Base-by-base conservation (phyloP, 2,329 filamentous ascomycete species). In the Neurospora crassa region DNA sequence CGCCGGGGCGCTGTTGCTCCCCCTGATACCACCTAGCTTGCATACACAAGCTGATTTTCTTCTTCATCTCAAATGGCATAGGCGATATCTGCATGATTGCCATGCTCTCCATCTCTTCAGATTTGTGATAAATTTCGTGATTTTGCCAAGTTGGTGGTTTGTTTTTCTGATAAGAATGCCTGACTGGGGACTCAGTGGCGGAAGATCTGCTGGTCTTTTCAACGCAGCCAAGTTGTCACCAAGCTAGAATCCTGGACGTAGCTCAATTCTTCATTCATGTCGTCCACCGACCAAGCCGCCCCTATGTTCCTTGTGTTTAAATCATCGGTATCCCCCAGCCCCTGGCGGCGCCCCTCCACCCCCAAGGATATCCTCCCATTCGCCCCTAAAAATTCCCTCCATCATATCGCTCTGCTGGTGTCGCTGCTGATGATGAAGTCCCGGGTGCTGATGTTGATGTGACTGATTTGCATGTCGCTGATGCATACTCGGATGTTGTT, bases 321-420 rank as follows among this genome's bases (percentile, higher is more conserved):
- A 18, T 63, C 29, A 63, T 29, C 53, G 53, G 29, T 63, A 63
- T 1, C 47, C 47, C 7, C 24, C 53, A 16, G 29, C 53, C 6
- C 53, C 53, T 7, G 53, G 53, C 14, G 53, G 53, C 53, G 53
- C 14, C 8, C 53, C 53, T 34, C 53, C 53, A 18, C 24, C 14
- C 29, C 82, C 82, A 76, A 85, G 83, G 74, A 84, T 82, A 75
- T 82, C 81, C 69, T 82, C 82, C 81, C 83, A 85, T 71, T 85
- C 82, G 41, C 81, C 79, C 73, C 81, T 80, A 78, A 83, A 84
- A 72, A 87, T 84, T 45, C 85, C 84, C 70, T 86, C 83, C 74
- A 86, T 84, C 71, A 86, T 84, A 45, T 84, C 80, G 67, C 81
- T 78, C 41, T 77, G 75, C 71, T 78, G 78, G 63, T 80, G 81